Percentiles rank a stretch among this genome's conserved stretches.
These are phyloP conservation scores for Aspergillus transmontanensis DNA, from an alignment of 2,329 filamentous ascomycete species.

Conservation along the genomic window DNA sequence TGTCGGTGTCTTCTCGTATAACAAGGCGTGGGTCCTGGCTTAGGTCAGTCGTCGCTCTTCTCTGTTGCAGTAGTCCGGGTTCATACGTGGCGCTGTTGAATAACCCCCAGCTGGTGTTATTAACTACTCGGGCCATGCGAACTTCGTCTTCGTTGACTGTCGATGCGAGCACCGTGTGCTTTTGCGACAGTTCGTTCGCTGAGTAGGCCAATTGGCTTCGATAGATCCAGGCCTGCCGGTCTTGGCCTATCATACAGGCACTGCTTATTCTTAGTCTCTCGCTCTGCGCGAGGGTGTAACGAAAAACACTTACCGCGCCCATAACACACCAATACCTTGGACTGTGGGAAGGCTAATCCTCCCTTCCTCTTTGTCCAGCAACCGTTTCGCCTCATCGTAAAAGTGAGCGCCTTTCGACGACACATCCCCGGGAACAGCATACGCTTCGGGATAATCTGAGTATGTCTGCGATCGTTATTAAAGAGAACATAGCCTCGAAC, in stretches of 20 bases:
- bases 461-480: constrained; percentile 25
- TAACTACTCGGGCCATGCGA: constrained; percentile 15
- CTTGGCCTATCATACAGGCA: constrained; percentile 34
- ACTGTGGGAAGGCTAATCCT: constrained; percentile 32
- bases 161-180: constrained; percentile 8
- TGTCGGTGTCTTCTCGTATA: constrained; percentile 20
- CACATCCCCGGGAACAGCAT: constrained; percentile 20
- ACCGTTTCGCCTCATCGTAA: constrained; percentile 36
- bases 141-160: constrained; percentile 22
- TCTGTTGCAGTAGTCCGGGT: neutral
- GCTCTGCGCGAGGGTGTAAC: neutral
- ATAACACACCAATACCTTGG: constrained; percentile 35
- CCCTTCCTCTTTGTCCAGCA: constrained; percentile 33
- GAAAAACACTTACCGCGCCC: constrained; percentile 28
- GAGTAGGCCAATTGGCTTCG: constrained; percentile 30
- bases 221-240: constrained; percentile 33
- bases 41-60: constrained; percentile 8
- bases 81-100: constrained; percentile 31
- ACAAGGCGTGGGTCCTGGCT: constrained; percentile 25
- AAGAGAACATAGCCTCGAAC: neutral
- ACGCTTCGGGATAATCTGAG: constrained; percentile 30
- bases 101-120: constrained; percentile 27
- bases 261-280: constrained; percentile 19
- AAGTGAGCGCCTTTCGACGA: constrained; percentile 32
- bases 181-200: constrained; percentile 26